These are phyloP conservation scores for Trichoderma lentiforme DNA, from an alignment of 2,329 filamentous ascomycete genomes.

Conservation along the genomic window DNA sequence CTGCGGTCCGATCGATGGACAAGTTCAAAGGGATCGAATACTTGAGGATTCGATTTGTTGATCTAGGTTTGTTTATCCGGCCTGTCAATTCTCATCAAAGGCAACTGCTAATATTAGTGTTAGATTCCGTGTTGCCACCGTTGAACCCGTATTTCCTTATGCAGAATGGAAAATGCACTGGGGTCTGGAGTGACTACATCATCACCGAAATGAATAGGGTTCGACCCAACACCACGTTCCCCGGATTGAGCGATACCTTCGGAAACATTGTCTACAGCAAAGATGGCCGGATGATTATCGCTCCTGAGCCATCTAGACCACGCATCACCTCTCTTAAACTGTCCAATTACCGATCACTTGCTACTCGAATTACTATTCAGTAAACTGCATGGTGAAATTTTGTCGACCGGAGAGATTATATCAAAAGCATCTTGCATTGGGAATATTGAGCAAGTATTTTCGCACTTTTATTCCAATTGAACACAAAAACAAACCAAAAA, in stretches of 20 bases:
- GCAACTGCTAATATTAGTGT: not conserved
- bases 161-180: slow-evolving; percentile 57
- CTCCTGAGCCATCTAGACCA: slow-evolving; percentile 52
- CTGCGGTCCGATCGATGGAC: slow-evolving; percentile 58
- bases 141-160: slow-evolving; percentile 72
- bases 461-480: not conserved
- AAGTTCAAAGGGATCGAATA: slow-evolving; percentile 58
- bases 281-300: slow-evolving; percentile 56
- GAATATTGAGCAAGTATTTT: not conserved
- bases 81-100: not conserved
- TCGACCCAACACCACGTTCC: slow-evolving; percentile 57
- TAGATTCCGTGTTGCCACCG: slow-evolving; percentile 66
- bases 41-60: slow-evolving; percentile 70
- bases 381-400: slow-evolving; percentile 20
- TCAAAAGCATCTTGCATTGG: not conserved
- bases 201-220: slow-evolving; percentile 56
- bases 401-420: not conserved
- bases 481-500: not conserved
- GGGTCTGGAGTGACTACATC: slow-evolving; percentile 70
- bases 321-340: slow-evolving; percentile 56
- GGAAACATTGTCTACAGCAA: slow-evolving; percentile 58
- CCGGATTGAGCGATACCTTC: slow-evolving; percentile 62
- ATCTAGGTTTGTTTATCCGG: slow-evolving; percentile 52
- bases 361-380: slow-evolving; percentile 37
- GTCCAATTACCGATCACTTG: slow-evolving; percentile 53